Evolutionary conservation across 306 rosid genomes (phyloP).

Genomic region (Medicago ruthenica): DNA sequence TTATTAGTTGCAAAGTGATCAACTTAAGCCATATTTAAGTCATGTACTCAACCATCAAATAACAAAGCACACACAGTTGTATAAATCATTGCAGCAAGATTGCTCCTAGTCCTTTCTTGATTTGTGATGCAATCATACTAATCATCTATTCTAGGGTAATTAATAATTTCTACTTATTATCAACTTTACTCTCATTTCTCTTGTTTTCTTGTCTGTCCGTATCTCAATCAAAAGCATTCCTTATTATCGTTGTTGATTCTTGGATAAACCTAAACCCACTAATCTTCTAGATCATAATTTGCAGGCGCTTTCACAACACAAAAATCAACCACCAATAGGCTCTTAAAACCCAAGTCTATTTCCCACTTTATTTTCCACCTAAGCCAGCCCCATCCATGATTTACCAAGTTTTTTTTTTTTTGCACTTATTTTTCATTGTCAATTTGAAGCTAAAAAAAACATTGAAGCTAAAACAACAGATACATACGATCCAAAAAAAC

Average conservation of each 20-base stretch:
- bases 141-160: constrained; percentile 1
- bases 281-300: background rate
- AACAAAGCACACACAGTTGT: background rate
- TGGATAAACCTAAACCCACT: constrained; percentile 8
- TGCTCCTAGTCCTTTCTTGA: constrained; percentile 5
- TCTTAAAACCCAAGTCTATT: background rate
- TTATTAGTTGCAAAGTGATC: constrained; percentile 4
- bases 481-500: background rate
- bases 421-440: background rate
- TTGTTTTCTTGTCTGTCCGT: background rate
- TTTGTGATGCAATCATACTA: background rate
- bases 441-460: background rate
- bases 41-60: constrained; percentile 11
- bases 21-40: constrained; percentile 16
- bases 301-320: constrained; percentile 14
- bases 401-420: background rate
- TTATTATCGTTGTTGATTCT: background rate
- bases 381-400: constrained; percentile 1
- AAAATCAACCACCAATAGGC: background rate
- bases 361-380: constrained; percentile 4
- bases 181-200: constrained; percentile 3
- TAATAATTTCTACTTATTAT: background rate
- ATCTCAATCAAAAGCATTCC: constrained; percentile 16
- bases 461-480: background rate
- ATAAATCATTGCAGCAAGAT: constrained; percentile 14